A percentile compares a stretch with the other conserved stretches of the same genome.
Conservation (phyloP, 768 basidiomycete species). For the Lepiota brunneoincarnata region DNA sequence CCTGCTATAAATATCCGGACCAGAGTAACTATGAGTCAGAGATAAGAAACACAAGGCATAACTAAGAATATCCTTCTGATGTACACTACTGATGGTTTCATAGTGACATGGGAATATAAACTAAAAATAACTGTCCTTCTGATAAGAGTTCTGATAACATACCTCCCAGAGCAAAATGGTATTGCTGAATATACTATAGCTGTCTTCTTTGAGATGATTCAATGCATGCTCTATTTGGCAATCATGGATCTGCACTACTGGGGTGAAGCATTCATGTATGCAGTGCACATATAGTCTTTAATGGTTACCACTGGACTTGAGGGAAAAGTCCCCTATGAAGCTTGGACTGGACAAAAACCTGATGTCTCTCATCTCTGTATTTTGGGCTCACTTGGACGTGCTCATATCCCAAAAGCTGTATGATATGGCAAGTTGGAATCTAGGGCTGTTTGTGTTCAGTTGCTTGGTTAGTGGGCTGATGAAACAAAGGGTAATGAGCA, state of each 20-base stretch:
- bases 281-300: constrained; percentile 22
- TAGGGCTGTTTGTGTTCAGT: neutral
- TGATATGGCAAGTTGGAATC: constrained; percentile 13
- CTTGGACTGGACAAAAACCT: constrained; percentile 20
- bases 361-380: constrained; percentile 27
- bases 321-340: no score
- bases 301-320: constrained; percentile 19
- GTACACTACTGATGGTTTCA: no score
- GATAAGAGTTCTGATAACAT: no score
- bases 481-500: neutral
- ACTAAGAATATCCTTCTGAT: no score
- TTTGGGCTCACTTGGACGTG: constrained; percentile 28
- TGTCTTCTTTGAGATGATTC: constrained; percentile 28
- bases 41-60: no score
- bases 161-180: constrained; percentile 37
- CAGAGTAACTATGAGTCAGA: no score
- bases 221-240: constrained; percentile 28
- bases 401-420: constrained; percentile 2
- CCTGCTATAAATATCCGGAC: no score
- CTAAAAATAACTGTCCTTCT: no score
- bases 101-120: no score
- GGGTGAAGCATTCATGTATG: constrained; percentile 16
- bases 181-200: constrained; percentile 36
- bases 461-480: constrained; percentile 3
- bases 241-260: no score